Percentiles rank a stretch among this genome's conserved stretches.
Conservation (phyloP, 2,329 filamentous ascomycete species). For the Hortaea werneckii region DNA sequence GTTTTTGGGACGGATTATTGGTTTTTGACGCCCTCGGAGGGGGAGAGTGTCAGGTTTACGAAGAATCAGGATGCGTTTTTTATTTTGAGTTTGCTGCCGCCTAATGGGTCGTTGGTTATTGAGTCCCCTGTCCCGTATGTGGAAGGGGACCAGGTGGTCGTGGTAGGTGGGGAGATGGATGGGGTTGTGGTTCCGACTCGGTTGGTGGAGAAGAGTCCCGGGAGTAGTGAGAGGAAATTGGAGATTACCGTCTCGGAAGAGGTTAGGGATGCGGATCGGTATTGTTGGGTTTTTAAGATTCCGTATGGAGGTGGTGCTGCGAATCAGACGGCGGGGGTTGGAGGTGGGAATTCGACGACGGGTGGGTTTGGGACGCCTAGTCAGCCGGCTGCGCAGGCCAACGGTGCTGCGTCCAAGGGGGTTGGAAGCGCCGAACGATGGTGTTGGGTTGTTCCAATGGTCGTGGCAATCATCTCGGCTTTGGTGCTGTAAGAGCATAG, state of each 20-base stretch:
- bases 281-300: slow-evolving; percentile 37
- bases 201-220: slow-evolving; percentile 13
- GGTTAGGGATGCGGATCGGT: slow-evolving; percentile 27
- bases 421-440: no score
- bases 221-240: slow-evolving; percentile 14
- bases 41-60: slow-evolving; percentile 41
- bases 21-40: slow-evolving; percentile 38
- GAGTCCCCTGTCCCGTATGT: slow-evolving; percentile 38
- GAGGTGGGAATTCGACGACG: background rate
- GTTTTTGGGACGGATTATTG: slow-evolving; percentile 50
- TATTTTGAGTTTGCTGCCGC: slow-evolving; percentile 36
- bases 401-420: no score
- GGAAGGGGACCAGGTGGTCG: slow-evolving; percentile 36
- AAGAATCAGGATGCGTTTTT: slow-evolving; percentile 45
- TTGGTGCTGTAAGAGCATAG: no score
- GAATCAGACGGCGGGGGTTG: background rate
- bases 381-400: no score
- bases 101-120: slow-evolving; percentile 32
- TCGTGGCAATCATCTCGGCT: no score
- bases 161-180: slow-evolving; percentile 30
- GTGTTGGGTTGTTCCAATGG: no score
- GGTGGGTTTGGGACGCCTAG: no score
- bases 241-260: slow-evolving; percentile 25
- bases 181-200: slow-evolving; percentile 19
- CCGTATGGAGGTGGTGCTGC: slow-evolving; percentile 12